Evolutionary conservation across 148 eudicot species (phyloP).

Genomic region (Hydrangea macrophylla): DNA sequence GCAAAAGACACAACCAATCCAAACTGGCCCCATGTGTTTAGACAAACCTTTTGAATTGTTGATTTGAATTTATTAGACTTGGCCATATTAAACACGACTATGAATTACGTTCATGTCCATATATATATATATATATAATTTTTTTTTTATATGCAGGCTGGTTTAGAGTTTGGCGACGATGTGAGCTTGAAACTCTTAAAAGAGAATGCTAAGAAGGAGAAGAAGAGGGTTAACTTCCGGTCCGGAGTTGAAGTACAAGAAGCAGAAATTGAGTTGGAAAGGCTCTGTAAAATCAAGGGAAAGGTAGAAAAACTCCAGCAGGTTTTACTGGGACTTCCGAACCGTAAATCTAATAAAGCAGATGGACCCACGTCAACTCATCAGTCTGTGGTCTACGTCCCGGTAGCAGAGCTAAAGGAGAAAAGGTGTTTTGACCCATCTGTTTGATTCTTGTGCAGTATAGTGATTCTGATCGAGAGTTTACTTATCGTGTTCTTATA

Average conservation of each 20-base stretch:
- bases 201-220: slow-evolving; percentile 32
- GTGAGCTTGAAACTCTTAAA: slow-evolving; percentile 49
- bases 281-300: slow-evolving; percentile 47
- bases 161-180: slow-evolving; percentile 44
- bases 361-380: slow-evolving; percentile 9
- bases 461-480: no score
- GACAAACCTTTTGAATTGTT: not conserved
- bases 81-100: not conserved
- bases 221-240: slow-evolving; percentile 29
- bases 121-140: no score
- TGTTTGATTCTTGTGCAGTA: not conserved
- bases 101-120: not conserved
- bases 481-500: no score
- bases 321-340: slow-evolving; percentile 34
- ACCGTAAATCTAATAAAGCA: slow-evolving; percentile 20
- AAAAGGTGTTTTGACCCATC: slow-evolving; percentile 24
- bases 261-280: slow-evolving; percentile 61
- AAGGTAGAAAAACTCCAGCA: slow-evolving; percentile 53
- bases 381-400: slow-evolving; percentile 41
- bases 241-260: slow-evolving; percentile 23
- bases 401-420: slow-evolving; percentile 65
- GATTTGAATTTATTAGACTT: not conserved
- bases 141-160: slow-evolving; percentile 23
- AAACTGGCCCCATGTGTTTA: no score
- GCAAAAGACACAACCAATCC: no score